phyloP scores from a whole-genome alignment of 192 early-diverging fungal genomes.

The Gamsiella multidivaricata region DNA sequence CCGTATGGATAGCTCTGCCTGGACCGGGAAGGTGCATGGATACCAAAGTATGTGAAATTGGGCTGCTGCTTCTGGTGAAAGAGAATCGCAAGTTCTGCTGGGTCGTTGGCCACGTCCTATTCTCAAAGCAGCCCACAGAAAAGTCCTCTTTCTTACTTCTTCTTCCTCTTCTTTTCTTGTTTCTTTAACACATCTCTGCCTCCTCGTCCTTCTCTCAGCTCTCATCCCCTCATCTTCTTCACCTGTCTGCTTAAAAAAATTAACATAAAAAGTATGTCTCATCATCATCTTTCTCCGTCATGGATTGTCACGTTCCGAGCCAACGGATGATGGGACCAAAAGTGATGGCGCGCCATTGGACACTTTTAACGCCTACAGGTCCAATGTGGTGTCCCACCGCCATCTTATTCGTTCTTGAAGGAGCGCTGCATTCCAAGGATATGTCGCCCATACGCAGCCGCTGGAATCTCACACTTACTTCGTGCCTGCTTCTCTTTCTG shows the following conservation, averaged over 20 bases:
- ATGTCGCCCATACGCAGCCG: neutral
- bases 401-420: neutral
- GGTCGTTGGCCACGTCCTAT: neutral
- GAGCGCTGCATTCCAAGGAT: neutral
- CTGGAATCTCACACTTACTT: neutral
- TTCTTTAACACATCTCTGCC: neutral
- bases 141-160: neutral
- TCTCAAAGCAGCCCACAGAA: neutral
- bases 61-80: constrained; percentile 32
- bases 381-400: no score
- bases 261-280: neutral
- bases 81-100: constrained; percentile 25
- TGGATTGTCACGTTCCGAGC: neutral
- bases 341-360: no score
- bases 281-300: neutral
- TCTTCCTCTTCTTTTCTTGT: neutral
- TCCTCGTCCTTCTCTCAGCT: neutral
- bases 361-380: no score
- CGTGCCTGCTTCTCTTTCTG: neutral
- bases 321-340: neutral
- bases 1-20: neutral
- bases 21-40: no score
- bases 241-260: no score
- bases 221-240: neutral
- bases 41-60: constrained; percentile 9